These are phyloP conservation scores for Thelephora ganbajun DNA, from an alignment of 768 basidiomycete genomes.

Conservation along the genomic window DNA sequence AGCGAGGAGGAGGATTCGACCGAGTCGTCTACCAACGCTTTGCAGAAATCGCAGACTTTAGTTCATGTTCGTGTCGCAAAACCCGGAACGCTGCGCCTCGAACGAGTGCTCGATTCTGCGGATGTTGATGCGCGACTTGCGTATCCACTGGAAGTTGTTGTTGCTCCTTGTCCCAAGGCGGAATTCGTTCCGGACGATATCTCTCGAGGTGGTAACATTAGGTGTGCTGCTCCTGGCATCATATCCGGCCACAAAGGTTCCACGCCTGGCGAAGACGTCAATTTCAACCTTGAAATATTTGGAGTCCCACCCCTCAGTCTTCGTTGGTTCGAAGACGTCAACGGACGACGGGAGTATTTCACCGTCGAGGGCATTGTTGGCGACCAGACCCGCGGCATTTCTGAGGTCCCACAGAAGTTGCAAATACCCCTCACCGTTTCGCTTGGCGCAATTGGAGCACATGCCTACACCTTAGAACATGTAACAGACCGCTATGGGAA, in stretches of 20 bases:
- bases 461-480: slow-evolving; percentile 65
- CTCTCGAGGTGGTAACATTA: slow-evolving; percentile 27
- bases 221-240: slow-evolving; percentile 32
- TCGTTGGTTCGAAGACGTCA: slow-evolving; percentile 60
- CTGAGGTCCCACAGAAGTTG: slow-evolving; percentile 36
- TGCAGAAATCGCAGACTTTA: slow-evolving; percentile 67
- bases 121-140: slow-evolving; percentile 64
- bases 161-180: slow-evolving; percentile 76
- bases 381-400: slow-evolving; percentile 21
- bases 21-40: slow-evolving; percentile 22
- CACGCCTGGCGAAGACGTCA: slow-evolving; percentile 39
- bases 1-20: slow-evolving; percentile 14
- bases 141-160: slow-evolving; percentile 43
- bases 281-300: slow-evolving; percentile 46
- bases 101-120: slow-evolving; percentile 56
- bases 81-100: slow-evolving; percentile 65
- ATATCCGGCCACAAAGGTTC: slow-evolving; percentile 9
- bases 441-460: slow-evolving; percentile 47
- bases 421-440: slow-evolving; percentile 56
- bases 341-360: slow-evolving; percentile 53
- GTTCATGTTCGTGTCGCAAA: slow-evolving; percentile 57
- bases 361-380: slow-evolving; percentile 78
- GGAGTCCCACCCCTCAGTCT: slow-evolving; percentile 71
- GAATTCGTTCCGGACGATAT: slow-evolving; percentile 39
- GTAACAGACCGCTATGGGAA: slow-evolving; percentile 81